phyloP scores from a whole-genome alignment of 179 eudicot genomes.

The Heliamphora pulchella region DNA sequence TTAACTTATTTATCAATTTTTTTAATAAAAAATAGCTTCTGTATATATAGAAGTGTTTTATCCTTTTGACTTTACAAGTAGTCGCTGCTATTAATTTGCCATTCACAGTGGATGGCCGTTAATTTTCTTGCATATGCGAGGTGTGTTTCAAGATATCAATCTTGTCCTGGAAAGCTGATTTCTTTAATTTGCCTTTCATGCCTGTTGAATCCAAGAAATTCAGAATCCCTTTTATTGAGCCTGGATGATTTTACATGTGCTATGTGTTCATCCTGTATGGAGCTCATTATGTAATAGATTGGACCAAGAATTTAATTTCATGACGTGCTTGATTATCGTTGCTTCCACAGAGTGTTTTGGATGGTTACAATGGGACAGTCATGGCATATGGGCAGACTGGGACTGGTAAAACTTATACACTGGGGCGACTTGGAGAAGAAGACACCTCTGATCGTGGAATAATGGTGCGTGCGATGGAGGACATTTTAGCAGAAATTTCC shows the following conservation, averaged over 20 bases:
- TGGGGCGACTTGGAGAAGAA: constrained; percentile 82
- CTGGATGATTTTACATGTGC: neutral
- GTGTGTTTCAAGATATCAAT: neutral
- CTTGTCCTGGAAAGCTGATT: neutral
- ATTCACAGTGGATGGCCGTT: neutral
- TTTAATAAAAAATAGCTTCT: too few species aligned
- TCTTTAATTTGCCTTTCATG: neutral
- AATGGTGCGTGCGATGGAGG: constrained; percentile 95
- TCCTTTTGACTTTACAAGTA: neutral
- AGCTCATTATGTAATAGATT: neutral
- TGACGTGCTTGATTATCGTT: neutral
- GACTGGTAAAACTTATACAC: constrained; percentile 84
- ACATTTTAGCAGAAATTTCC: constrained; percentile 58
- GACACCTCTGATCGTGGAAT: constrained; percentile 86
- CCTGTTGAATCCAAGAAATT: neutral
- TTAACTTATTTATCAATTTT: too few species aligned
- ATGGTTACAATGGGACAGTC: constrained; percentile 87
- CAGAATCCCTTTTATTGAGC: neutral
- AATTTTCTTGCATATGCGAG: too few species aligned
- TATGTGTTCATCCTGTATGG: constrained; percentile 8
- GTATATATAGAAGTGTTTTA: too few species aligned
- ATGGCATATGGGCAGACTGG: constrained; percentile 97
- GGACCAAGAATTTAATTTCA: neutral
- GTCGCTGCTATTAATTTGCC: neutral
- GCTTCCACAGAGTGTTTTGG: constrained; percentile 65